These are phyloP conservation scores for Cinnamomum micranthum DNA, from an alignment of 164 flowering plant species.

Conservation along the genomic window DNA sequence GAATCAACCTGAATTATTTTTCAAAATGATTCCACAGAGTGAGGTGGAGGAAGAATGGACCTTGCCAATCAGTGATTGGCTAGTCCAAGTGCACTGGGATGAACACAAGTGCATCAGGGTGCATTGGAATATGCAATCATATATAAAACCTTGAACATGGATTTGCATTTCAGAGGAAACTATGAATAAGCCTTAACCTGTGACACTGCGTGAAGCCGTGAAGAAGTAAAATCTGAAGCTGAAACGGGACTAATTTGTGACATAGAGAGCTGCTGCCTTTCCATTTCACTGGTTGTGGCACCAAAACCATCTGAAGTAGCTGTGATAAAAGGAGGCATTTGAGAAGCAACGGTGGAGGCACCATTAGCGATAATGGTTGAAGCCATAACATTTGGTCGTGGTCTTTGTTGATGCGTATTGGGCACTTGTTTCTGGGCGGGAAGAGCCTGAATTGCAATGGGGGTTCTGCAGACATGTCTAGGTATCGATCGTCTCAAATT, in stretches of 20 bases:
- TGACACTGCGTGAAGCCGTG: conserved; percentile 22
- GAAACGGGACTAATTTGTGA: conserved; percentile 15
- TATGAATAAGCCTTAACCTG: conserved; percentile 28
- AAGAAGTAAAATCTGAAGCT: conserved; percentile 21
- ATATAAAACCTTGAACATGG: neutral
- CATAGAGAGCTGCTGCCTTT: conserved; percentile 20
- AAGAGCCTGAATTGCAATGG: conserved; percentile 63
- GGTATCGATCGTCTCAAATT: conserved; percentile 31
- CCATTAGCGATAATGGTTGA: conserved; percentile 17
- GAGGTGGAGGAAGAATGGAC: neutral
- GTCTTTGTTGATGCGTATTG: conserved; percentile 20
- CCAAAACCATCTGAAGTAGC: conserved; percentile 17
- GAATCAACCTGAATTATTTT: too few relatives aligned
- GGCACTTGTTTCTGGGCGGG: conserved; percentile 36
- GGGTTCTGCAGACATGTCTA: conserved; percentile 38
- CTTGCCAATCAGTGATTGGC: neutral
- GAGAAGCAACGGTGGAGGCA: conserved; percentile 27
- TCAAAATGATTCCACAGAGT: neutral
- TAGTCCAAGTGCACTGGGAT: neutral
- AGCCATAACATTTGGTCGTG: conserved; percentile 3
- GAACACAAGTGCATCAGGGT: neutral
- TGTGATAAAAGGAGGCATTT: conserved; percentile 13
- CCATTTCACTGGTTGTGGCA: conserved; percentile 2
- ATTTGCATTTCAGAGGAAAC: neutral
- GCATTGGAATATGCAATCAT: neutral